Percentiles rank a stretch among this genome's conserved stretches.
Conservation (phyloP, 2,329 filamentous ascomycete genomes). For the Fusarium begoniae region DNA sequence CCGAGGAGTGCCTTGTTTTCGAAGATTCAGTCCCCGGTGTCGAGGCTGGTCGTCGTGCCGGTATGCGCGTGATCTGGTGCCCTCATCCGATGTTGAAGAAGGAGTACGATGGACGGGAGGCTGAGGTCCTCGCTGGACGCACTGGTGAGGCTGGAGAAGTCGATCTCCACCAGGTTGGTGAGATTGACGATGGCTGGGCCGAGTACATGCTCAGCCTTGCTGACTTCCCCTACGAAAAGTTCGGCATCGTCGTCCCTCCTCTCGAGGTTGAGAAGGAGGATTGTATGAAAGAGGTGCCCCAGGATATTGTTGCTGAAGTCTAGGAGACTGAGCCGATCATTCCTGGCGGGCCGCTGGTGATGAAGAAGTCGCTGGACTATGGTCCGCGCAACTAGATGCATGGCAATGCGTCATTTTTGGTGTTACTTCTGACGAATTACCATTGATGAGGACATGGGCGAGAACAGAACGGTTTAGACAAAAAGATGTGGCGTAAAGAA, state of each 20-base stretch:
- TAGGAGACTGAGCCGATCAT: slow-evolving; percentile 18
- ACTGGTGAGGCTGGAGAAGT: slow-evolving; percentile 73
- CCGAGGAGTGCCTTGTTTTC: slow-evolving; percentile 93
- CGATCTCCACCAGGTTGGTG: slow-evolving; percentile 65
- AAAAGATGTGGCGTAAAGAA: not conserved
- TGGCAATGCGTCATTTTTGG: not conserved
- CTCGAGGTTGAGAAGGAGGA: slow-evolving; percentile 54
- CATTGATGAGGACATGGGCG: not conserved
- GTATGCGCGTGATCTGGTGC: slow-evolving; percentile 94
- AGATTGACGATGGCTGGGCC: slow-evolving; percentile 69
- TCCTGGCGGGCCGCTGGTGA: not conserved
- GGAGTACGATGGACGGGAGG: slow-evolving; percentile 80
- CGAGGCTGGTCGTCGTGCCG: slow-evolving; percentile 87
- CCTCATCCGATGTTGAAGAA: slow-evolving; percentile 82
- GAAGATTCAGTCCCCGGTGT: slow-evolving; percentile 95
- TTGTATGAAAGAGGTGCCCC: slow-evolving; percentile 51
- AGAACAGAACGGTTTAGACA: slow-evolving; percentile 3
- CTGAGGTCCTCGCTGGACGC: slow-evolving; percentile 82
- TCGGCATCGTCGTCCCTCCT: slow-evolving; percentile 62
- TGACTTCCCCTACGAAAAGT: slow-evolving; percentile 67
- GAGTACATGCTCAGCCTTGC: slow-evolving; percentile 62
- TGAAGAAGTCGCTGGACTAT: not conserved
- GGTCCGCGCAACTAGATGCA: not conserved
- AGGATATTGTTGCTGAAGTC: slow-evolving; percentile 22
- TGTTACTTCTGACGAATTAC: slow-evolving; percentile 1